Percentiles rank a stretch among this genome's conserved stretches.
These are phyloP conservation scores for Yamadazyma atlantica DNA, from an alignment of 1,139 yeast genomes.

Conservation along the genomic window DNA sequence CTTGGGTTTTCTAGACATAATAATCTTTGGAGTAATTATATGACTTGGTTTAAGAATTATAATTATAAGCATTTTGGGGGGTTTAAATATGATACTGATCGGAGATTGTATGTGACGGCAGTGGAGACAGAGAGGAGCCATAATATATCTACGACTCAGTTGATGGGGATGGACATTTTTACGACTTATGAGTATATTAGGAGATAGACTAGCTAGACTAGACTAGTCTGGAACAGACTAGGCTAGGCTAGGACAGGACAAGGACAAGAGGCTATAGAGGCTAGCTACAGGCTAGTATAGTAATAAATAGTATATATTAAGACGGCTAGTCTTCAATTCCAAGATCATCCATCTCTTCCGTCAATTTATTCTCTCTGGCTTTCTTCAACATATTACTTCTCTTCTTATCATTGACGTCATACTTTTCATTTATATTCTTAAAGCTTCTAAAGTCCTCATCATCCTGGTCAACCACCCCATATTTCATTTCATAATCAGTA, in stretches of 20 bases:
- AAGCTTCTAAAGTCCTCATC: constrained; percentile 15
- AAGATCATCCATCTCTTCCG: constrained; percentile 29
- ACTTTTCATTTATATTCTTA: constrained; percentile 15
- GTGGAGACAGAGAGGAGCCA: background rate
- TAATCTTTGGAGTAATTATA: constrained; percentile 29
- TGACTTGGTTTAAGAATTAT: constrained; percentile 21
- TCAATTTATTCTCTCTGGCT: constrained; percentile 34
- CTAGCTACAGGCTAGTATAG: too few species aligned
- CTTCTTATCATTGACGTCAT: constrained; percentile 27
- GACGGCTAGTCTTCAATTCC: constrained; percentile 9
- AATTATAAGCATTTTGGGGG: constrained; percentile 12
- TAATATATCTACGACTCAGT: background rate
- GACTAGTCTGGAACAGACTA: too few species aligned
- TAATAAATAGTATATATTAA: background rate
- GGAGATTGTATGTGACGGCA: constrained; percentile 11
- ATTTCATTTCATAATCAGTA: constrained; percentile 29
- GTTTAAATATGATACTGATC: constrained; percentile 19
- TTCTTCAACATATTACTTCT: constrained; percentile 33
- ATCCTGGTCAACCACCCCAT: constrained; percentile 20
- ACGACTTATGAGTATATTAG: too few species aligned
- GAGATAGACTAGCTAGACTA: too few species aligned
- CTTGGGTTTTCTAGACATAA: constrained; percentile 20
- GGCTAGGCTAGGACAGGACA: too few species aligned
- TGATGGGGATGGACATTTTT: background rate
- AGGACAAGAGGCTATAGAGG: too few species aligned